Conservation (phyloP, 495 filamentous ascomycete species). For the Cercophora sp. region DNA sequence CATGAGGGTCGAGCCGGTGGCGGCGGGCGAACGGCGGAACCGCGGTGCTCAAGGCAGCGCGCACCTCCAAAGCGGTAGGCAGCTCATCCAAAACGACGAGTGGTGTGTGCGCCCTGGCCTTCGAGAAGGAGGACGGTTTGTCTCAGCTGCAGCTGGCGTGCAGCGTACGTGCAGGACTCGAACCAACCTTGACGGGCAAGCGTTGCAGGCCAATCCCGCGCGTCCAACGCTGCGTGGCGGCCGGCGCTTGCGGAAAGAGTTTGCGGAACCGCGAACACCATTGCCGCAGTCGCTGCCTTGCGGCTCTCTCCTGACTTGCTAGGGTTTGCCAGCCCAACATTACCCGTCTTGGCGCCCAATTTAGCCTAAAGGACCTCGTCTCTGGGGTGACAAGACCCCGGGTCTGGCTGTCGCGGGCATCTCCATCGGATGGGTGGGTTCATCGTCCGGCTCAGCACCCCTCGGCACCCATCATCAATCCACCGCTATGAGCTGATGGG, state of each 20-base stretch:
- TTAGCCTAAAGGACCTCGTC: not conserved
- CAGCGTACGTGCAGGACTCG: not conserved
- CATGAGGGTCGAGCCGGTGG: slow-evolving; percentile 3
- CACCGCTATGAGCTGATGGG: not conserved
- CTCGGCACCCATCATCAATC: too few relatives aligned
- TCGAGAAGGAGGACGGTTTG: slow-evolving; percentile 3
- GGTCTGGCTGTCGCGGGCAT: not conserved
- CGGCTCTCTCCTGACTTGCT: slow-evolving; percentile 8
- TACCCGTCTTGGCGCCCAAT: slow-evolving; percentile 7
- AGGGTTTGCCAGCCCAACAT: slow-evolving; percentile 2
- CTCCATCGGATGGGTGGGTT: not conserved
- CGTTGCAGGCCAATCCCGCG: not conserved
- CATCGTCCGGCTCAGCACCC: not conserved
- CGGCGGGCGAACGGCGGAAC: slow-evolving; percentile 2
- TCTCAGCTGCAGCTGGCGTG: not conserved
- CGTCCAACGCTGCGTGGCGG: not conserved
- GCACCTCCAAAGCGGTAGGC: too few relatives aligned
- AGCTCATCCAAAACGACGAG: not conserved
- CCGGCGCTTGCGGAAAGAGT: slow-evolving; percentile 1
- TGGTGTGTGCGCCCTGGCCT: not conserved
- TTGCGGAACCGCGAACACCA: slow-evolving; percentile 1
- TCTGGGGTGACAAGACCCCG: not conserved
- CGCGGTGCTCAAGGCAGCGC: not conserved
- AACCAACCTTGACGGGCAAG: not conserved
- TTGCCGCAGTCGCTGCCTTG: not conserved